phyloP scores from a whole-genome alignment of 1,284 basidiomycete species.

The Sphaerobolus stellatus region DNA sequence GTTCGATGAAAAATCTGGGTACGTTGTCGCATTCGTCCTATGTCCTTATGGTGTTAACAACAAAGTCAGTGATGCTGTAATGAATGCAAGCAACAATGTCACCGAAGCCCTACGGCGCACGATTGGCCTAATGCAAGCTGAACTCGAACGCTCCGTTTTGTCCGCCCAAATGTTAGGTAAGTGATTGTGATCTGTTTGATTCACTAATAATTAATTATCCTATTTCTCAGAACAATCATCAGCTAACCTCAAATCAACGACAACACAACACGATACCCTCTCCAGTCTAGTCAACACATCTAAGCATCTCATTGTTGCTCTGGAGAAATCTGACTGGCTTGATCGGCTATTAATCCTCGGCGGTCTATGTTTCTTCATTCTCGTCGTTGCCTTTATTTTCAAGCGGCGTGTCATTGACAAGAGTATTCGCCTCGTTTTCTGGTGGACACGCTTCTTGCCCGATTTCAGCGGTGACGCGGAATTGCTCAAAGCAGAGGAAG shows the following conservation, averaged over 20 bases:
- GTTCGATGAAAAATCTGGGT: conserved; percentile 56
- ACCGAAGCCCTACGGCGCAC: conserved; percentile 85
- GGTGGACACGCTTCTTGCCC: conserved; percentile 79
- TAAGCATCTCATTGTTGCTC: conserved; percentile 77
- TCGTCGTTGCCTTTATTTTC: conserved; percentile 83
- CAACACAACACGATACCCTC: conserved; percentile 77
- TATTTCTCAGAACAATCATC: conserved; percentile 72
- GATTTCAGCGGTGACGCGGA: no score
- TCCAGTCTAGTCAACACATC: conserved; percentile 74
- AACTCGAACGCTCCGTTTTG: conserved; percentile 85
- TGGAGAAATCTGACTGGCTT: conserved; percentile 89
- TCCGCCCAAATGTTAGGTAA: conserved; percentile 82
- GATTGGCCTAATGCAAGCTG: conserved; percentile 81
- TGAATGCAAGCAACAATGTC: conserved; percentile 85
- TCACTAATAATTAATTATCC: not conserved
- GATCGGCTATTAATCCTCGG: conserved; percentile 82
- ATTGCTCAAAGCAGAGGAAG: no score
- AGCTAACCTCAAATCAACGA: conserved; percentile 69
- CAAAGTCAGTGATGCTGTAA: conserved; percentile 59
- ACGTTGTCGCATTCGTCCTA: conserved; percentile 26
- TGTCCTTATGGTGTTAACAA: conserved; percentile 47
- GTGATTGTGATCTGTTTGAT: conserved; percentile 22
- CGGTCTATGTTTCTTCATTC: conserved; percentile 76
- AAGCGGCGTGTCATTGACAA: conserved; percentile 83
- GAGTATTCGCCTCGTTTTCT: conserved; percentile 66